phyloP scores from a whole-genome alignment of 2,329 filamentous ascomycete genomes.

The Onygenales sp. region DNA sequence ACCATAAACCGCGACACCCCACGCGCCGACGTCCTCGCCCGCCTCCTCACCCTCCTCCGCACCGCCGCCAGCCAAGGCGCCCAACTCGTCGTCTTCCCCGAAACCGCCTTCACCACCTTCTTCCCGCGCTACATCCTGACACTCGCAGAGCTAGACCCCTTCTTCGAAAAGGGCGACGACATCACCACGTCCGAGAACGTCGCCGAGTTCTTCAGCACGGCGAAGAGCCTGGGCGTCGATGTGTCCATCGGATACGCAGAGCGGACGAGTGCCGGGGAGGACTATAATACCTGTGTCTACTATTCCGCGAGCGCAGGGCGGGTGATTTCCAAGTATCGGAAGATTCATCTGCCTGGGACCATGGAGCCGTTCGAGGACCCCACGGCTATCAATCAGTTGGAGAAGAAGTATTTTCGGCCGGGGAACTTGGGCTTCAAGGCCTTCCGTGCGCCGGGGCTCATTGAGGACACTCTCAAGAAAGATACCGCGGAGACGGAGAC shows the following conservation, averaged over 20 bases:
- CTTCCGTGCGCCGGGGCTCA: neutral
- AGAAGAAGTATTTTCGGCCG: neutral
- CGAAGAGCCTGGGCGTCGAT: neutral
- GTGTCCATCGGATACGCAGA: neutral
- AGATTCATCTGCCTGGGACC: neutral
- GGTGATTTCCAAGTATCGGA: conserved; percentile 1
- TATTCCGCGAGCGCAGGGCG: neutral
- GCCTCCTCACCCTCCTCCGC: neutral
- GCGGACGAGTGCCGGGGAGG: neutral
- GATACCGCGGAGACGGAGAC: neutral
- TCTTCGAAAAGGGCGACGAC: conserved; percentile 2
- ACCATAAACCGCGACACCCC: neutral
- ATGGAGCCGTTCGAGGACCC: neutral
- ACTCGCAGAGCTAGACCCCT: neutral
- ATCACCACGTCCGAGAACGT: conserved; percentile 1
- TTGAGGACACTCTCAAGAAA: neutral
- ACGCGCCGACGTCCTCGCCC: neutral
- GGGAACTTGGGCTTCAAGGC: neutral
- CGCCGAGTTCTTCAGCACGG: neutral
- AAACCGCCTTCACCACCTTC: conserved; percentile 1
- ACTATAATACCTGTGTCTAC: neutral
- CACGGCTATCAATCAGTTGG: neutral
- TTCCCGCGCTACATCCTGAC: neutral
- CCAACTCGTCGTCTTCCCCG: neutral
- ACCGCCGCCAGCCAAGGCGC: neutral